phyloP scores from a whole-genome alignment of 345 rosid genomes.

The Carallia pectinifolia region DNA sequence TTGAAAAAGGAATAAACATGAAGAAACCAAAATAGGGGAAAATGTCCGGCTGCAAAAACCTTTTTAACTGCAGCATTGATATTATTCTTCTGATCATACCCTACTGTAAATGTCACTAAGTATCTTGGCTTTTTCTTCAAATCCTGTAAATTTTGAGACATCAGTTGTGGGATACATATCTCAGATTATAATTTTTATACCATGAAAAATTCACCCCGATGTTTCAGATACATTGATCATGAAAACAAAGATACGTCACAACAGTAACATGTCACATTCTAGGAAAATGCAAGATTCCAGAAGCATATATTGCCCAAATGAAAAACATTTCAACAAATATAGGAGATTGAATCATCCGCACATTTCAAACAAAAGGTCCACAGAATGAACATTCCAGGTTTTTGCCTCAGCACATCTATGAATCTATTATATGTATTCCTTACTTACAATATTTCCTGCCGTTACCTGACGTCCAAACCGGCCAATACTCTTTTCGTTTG shows the following conservation, averaged over 20 bases:
- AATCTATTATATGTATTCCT: no score
- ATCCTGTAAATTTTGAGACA: conserved; percentile 52
- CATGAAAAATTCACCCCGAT: no score
- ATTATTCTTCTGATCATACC: conserved; percentile 63
- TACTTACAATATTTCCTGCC: background rate
- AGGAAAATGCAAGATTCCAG: no score
- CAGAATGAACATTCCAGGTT: background rate
- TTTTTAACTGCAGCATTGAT: conserved; percentile 72
- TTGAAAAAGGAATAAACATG: background rate
- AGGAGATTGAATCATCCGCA: no score
- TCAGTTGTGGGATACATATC: background rate
- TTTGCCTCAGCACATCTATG: background rate
- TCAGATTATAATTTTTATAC: background rate
- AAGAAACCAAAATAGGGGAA: background rate
- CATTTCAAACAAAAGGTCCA: background rate
- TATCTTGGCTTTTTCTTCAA: conserved; percentile 75
- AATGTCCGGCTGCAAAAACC: conserved; percentile 38
- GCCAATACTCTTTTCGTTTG: background rate
- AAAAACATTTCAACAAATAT: no score
- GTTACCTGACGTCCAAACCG: background rate
- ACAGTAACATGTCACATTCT: no score
- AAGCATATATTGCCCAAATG: no score
- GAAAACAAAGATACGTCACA: no score
- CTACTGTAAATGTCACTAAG: conserved; percentile 83
- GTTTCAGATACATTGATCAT: no score